A percentile compares a stretch with the other conserved stretches of the same genome.
These are phyloP conservation scores for Macrotyloma uniflorum DNA, from an alignment of 306 rosid genomes.

Conservation along the genomic window DNA sequence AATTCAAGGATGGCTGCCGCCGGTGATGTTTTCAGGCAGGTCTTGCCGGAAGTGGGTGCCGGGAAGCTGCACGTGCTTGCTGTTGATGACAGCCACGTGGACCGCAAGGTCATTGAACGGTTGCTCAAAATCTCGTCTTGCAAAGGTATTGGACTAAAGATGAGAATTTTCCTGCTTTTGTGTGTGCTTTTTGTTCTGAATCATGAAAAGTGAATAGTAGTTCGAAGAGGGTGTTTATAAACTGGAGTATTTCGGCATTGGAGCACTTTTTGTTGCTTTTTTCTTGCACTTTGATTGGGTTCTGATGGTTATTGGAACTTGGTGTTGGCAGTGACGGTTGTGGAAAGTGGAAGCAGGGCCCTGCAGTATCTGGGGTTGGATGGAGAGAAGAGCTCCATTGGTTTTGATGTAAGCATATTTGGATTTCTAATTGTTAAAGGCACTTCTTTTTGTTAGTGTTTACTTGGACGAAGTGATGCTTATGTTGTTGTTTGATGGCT, in stretches of 20 bases:
- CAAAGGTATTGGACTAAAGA: conserved; percentile 72
- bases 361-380: conserved; percentile 88
- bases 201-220: too few species aligned
- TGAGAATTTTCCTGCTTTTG: neutral
- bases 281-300: conserved; percentile 12
- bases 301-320: conserved; percentile 38
- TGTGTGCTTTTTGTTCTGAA: neutral
- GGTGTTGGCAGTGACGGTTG: conserved; percentile 74
- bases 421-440: neutral
- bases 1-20: conserved; percentile 47
- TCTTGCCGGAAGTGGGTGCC: conserved; percentile 44
- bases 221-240: too few species aligned
- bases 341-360: conserved; percentile 95
- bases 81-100: conserved; percentile 87
- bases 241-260: neutral
- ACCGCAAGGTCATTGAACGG: conserved; percentile 84
- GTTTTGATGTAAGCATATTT: conserved; percentile 63
- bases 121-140: conserved; percentile 84
- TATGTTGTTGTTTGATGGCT: conserved; percentile 41
- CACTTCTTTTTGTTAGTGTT: neutral
- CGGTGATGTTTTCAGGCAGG: conserved; percentile 54
- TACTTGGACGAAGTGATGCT: conserved; percentile 25
- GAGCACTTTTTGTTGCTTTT: neutral
- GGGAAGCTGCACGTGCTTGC: conserved; percentile 84
- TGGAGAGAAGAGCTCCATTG: conserved; percentile 70